These are phyloP conservation scores for Stachybotrys elegans DNA, from an alignment of 2,329 filamentous ascomycete species.

Conservation along the genomic window DNA sequence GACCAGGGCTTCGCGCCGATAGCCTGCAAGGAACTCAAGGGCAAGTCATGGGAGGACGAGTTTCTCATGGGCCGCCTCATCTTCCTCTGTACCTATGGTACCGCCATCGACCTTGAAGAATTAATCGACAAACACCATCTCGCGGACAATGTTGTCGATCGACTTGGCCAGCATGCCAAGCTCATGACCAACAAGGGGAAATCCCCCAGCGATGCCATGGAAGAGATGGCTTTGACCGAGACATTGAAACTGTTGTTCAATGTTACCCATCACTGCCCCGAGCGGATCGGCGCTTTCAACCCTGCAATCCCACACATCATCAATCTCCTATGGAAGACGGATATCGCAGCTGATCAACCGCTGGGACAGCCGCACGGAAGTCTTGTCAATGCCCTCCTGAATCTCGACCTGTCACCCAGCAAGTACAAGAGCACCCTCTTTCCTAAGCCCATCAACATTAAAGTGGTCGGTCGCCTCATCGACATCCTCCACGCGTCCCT, in stretches of 20 bases:
- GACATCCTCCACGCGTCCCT: conserved; percentile 65
- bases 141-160: conserved; percentile 58
- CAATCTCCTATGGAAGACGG: conserved; percentile 57
- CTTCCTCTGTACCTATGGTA: conserved; percentile 43
- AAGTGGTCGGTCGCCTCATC: conserved; percentile 60
- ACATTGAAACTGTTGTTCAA: conserved; percentile 89
- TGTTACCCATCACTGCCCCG: conserved; percentile 68
- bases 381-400: conserved; percentile 76
- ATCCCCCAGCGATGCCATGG: conserved; percentile 50
- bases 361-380: conserved; percentile 67
- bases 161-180: conserved; percentile 65
- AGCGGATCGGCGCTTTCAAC: conserved; percentile 57
- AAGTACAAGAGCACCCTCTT: conserved; percentile 56
- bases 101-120: conserved; percentile 42
- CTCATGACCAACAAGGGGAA: conserved; percentile 24
- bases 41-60: conserved; percentile 74
- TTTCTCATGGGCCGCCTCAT: conserved; percentile 58
- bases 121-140: conserved; percentile 37
- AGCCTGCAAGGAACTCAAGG: conserved; percentile 66
- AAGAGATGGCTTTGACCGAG: conserved; percentile 75
- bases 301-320: conserved; percentile 65
- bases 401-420: conserved; percentile 62
- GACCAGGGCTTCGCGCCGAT: conserved; percentile 50
- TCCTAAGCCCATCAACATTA: conserved; percentile 55
- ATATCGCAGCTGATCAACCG: conserved; percentile 57